Evolutionary conservation across 1,284 basidiomycete species (phyloP).

Genomic region (Volvariella surrecta): DNA sequence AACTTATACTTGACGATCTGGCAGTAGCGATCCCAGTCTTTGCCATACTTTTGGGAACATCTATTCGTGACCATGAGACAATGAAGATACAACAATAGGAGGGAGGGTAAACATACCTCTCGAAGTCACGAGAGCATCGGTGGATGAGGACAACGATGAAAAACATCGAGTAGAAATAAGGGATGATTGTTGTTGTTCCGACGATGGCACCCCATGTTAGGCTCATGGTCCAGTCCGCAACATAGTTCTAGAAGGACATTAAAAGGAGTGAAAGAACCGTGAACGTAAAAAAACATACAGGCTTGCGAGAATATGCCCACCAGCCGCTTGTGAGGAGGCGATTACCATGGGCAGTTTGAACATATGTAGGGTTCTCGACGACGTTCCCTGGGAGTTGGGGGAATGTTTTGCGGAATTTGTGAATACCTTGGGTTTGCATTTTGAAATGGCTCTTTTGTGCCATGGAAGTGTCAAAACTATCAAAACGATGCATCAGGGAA

Average conservation of each 20-base stretch:
- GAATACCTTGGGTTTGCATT: conserved; percentile 91
- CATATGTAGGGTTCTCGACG: conserved; percentile 84
- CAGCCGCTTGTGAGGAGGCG: conserved; percentile 80
- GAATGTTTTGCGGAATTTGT: conserved; percentile 84
- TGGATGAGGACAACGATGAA: conserved; percentile 88
- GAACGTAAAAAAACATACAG: conserved; percentile 17
- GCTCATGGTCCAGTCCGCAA: conserved; percentile 84
- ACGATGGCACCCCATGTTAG: conserved; percentile 88
- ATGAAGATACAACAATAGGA: conserved; percentile 5
- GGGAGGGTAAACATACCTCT: conserved; percentile 43
- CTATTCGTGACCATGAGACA: conserved; percentile 23
- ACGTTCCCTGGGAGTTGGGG: conserved; percentile 86
- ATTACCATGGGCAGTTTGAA: conserved; percentile 93
- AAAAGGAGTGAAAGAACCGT: not conserved
- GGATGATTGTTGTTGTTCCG: conserved; percentile 80
- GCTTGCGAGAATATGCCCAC: conserved; percentile 89
- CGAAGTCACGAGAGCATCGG: conserved; percentile 86
- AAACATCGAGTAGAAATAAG: conserved; percentile 93
- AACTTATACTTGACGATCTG: conserved; percentile 83
- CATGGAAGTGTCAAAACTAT: conserved; percentile 90
- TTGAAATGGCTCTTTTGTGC: conserved; percentile 98
- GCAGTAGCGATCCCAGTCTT: conserved; percentile 92
- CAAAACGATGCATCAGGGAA: conserved; percentile 9
- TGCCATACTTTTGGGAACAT: conserved; percentile 89
- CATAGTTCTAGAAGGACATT: conserved; percentile 45